A percentile compares a stretch with the other conserved stretches of the same genome.
Evolutionary conservation across 2,329 filamentous ascomycete genomes (phyloP).

Genomic region (Ascochyta viciae-villosae): DNA sequence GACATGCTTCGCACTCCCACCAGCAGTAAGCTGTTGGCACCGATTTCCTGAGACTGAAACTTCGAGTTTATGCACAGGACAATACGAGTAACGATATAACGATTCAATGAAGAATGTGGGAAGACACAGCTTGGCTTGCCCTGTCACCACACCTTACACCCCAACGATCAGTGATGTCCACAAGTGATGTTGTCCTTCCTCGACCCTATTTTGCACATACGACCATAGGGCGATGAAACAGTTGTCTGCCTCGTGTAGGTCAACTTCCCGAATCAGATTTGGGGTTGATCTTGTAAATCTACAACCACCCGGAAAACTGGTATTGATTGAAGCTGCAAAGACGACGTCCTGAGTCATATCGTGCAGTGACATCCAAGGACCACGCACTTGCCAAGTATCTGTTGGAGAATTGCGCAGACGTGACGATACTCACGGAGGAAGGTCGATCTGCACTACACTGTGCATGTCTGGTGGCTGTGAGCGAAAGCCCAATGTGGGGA

Average conservation of each 20-base stretch:
- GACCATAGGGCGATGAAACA: no score
- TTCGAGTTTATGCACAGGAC: background rate
- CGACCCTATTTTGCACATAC: no score
- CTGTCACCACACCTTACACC: background rate
- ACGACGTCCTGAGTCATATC: background rate
- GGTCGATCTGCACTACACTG: background rate
- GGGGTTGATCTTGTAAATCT: no score
- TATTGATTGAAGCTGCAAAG: no score
- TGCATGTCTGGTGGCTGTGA: background rate
- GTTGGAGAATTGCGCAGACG: background rate
- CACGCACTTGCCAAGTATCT: background rate
- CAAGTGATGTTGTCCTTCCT: no score
- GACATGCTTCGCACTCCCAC: slow-evolving; percentile 31
- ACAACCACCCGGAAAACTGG: no score
- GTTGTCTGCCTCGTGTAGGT: no score
- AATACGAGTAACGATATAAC: background rate
- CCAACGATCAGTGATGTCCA: no score
- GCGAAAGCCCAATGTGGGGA: background rate
- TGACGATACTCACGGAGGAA: background rate
- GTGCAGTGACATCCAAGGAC: background rate
- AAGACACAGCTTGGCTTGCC: background rate
- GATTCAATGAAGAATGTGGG: background rate
- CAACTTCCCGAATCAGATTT: no score
- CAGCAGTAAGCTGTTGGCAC: background rate
- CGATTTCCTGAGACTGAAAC: background rate